Evolutionary conservation across 106 monocot genomes (phyloP), one percentile per base, ranked within the genome.

Genomic region (Agapanthus africanus): DNA sequence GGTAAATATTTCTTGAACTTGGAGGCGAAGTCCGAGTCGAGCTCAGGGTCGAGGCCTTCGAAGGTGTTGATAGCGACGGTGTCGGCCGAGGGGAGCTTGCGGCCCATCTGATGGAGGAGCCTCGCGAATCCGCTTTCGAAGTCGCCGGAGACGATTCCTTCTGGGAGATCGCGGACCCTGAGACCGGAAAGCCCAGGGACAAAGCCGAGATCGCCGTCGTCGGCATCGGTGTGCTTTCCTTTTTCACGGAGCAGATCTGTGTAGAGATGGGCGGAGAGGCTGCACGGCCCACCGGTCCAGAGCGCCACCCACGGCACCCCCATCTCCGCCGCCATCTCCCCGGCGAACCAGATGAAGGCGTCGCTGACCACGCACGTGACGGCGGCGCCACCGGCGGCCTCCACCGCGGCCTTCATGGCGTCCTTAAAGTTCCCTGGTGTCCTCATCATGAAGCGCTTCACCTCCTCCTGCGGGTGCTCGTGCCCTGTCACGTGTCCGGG

Each of bases 21-120:
- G 64, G 63, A 6, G 0, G 28, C 59, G 30, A 79, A 59, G 41
- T 75, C 59, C 34, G 33, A 14, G 26, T 73, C 56, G 14, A 77
- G n/a, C 26, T 23, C 59, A 0, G 68, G 30, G 26, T 81, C 64
- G 32, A 86, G 69, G n/a, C 73, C 82, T 25, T 64, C 52, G 68
- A 79, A 86, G 37, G 79, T 65, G 76, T 86, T 86, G 57, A 79
- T 42, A 22, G 28, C 79, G 26, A 82, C 62, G 11, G 69, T 76
- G 7, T 63, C 51, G 22, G 81, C 76, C 11, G 36, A 32, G 18
- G 65, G 79, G 18, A 79, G 76, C 49, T 69, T 49, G 1, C 11
- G 28, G 30, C 65, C 78, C 81, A 79, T 79, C 1, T 39, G 21
- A 69, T 79, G 65, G 50, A 81, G 78, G 49, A 85, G 54, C n/a